Evolutionary conservation across 2,329 filamentous ascomycete genomes (phyloP).

Genomic region (Penicillium sp.): DNA sequence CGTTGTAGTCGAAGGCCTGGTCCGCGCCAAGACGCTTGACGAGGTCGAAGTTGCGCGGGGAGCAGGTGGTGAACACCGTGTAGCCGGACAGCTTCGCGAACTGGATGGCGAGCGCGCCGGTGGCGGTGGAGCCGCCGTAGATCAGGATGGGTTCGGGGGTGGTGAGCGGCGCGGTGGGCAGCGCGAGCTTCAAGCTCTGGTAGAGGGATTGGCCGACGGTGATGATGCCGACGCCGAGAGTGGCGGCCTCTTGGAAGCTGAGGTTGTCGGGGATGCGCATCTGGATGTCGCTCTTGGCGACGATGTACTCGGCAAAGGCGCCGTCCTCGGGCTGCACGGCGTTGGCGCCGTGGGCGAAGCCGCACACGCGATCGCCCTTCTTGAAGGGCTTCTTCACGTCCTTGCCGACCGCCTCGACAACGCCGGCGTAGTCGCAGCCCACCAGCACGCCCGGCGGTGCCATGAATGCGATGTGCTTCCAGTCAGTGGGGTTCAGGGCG

Average conservation of each 20-base stretch:
- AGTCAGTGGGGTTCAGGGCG: conserved; percentile 57
- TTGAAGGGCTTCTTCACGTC: conserved; percentile 48
- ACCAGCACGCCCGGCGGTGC: conserved; percentile 39
- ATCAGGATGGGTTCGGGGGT: conserved; percentile 29
- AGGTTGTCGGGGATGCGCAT: conserved; percentile 49
- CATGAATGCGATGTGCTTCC: conserved; percentile 48
- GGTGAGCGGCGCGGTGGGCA: conserved; percentile 25
- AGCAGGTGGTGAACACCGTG: conserved; percentile 34
- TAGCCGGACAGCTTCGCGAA: conserved; percentile 39
- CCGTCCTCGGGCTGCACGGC: conserved; percentile 47
- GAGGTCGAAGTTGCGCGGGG: conserved; percentile 33
- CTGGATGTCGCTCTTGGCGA: conserved; percentile 51
- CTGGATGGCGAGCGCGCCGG: conserved; percentile 39
- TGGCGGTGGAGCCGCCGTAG: conserved; percentile 42
- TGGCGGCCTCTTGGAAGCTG: conserved; percentile 52
- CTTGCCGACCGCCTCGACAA: conserved; percentile 52
- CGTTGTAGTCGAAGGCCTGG: conserved; percentile 34
- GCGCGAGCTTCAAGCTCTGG: conserved; percentile 29
- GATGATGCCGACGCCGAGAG: conserved; percentile 51
- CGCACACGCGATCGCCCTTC: conserved; percentile 53
- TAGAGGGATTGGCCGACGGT: conserved; percentile 52
- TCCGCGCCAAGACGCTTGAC: conserved; percentile 35
- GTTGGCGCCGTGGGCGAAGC: conserved; percentile 50
- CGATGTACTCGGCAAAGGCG: conserved; percentile 54
- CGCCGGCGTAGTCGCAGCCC: conserved; percentile 56